phyloP scores from a whole-genome alignment of 2,329 filamentous ascomycete genomes.

The Remersonia thermophila region DNA sequence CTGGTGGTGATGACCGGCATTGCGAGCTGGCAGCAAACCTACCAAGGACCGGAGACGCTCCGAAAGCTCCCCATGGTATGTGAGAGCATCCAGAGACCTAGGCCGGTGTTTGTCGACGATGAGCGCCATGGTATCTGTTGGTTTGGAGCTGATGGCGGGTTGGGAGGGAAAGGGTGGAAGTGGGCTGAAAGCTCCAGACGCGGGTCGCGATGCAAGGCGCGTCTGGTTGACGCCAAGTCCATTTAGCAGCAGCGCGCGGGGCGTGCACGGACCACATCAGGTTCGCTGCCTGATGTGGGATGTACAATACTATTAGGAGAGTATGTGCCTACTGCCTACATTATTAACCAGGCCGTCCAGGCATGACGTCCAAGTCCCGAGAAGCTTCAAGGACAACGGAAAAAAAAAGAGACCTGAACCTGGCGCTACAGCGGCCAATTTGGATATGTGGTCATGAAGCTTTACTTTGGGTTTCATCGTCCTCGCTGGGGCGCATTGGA shows the following conservation, averaged over 20 bases:
- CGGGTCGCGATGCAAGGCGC: conserved; percentile 9
- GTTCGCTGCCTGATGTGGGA: no score
- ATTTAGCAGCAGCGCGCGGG: conserved; percentile 12
- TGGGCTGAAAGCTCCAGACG: background rate
- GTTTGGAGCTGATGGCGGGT: background rate
- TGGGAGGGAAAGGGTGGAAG: background rate
- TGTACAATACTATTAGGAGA: no score
- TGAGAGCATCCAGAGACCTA: conserved; percentile 62
- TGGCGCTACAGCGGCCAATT: no score
- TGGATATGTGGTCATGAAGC: no score
- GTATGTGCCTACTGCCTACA: no score
- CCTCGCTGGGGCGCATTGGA: no score
- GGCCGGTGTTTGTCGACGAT: conserved; percentile 64
- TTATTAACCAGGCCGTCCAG: no score
- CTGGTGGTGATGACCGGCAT: background rate
- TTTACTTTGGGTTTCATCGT: no score
- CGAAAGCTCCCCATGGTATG: conserved; percentile 82
- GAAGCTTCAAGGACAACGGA: no score
- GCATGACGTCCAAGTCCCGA: no score
- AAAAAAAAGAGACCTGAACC: no score
- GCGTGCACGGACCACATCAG: conserved; percentile 13
- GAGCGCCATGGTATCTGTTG: conserved; percentile 42
- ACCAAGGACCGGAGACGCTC: conserved; percentile 77
- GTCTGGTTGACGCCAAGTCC: conserved; percentile 15
- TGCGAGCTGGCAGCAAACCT: conserved; percentile 21